A percentile compares a stretch with the other conserved stretches of the same genome.
phyloP scores from a whole-genome alignment of 2,329 filamentous ascomycete species.

The Colletotrichum euphorbiae region DNA sequence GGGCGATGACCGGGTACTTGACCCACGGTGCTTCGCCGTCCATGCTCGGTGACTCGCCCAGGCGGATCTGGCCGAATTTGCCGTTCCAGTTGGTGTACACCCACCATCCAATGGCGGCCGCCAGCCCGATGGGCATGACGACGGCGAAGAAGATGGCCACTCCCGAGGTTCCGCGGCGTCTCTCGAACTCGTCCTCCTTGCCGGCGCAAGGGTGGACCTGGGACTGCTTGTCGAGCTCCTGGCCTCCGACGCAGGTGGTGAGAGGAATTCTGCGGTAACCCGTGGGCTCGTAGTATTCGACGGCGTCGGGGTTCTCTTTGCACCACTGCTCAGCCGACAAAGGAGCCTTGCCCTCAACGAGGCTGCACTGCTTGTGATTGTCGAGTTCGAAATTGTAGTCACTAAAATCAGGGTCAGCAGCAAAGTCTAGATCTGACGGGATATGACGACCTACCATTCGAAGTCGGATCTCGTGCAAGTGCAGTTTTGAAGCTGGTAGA shows the following conservation, averaged over 20 bases:
- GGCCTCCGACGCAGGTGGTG: slow-evolving; percentile 84
- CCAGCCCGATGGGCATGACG: slow-evolving; percentile 77
- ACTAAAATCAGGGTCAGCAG: slow-evolving; percentile 59
- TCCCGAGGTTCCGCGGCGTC: slow-evolving; percentile 76
- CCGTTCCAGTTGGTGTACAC: slow-evolving; percentile 86
- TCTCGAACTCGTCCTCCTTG: slow-evolving; percentile 84
- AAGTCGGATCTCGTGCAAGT: slow-evolving; percentile 86
- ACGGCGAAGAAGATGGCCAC: slow-evolving; percentile 88
- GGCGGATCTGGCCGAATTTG: slow-evolving; percentile 91
- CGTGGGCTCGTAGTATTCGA: slow-evolving; percentile 85
- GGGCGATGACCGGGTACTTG: slow-evolving; percentile 81
- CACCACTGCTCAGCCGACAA: slow-evolving; percentile 64
- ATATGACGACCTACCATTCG: slow-evolving; percentile 78
- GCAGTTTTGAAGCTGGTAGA: slow-evolving; percentile 83
- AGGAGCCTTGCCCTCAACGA: slow-evolving; percentile 79
- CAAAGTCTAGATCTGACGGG: background rate
- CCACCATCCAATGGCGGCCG: slow-evolving; percentile 82
- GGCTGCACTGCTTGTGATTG: slow-evolving; percentile 78
- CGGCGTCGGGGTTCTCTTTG: slow-evolving; percentile 71
- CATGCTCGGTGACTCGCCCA: slow-evolving; percentile 76
- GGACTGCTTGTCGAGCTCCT: slow-evolving; percentile 76
- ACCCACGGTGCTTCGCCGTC: slow-evolving; percentile 82
- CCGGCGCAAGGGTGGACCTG: slow-evolving; percentile 75
- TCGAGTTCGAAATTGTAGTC: slow-evolving; percentile 94
- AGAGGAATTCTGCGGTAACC: slow-evolving; percentile 92